Evolutionary conservation across 495 filamentous ascomycete genomes (phyloP), one percentile per base, ranked within the genome.

Genomic region (Stereocaulon alpinum): DNA sequence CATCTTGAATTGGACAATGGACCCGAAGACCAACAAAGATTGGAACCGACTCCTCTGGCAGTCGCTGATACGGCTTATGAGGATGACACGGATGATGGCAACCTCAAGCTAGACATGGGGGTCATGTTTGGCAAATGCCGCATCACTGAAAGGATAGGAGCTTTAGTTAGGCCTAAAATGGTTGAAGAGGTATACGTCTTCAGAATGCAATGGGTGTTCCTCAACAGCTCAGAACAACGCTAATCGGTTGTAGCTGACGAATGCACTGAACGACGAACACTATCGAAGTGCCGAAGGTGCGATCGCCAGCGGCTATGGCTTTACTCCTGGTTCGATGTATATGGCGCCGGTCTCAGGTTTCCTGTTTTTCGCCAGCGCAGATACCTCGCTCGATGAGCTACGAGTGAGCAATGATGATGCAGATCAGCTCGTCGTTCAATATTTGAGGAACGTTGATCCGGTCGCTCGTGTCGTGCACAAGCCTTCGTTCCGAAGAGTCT

Each of bases 91-190:
- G 63, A 63, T 52, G 79, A 80, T 44, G 72, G 69, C 6, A 76
- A 80, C 45, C 75, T 67, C 85, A n/a, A 74, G n/a, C 29, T 84
- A 55, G 86, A 89, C 64, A 69, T 89, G 24, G 86, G 86, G 4
- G 76, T 89, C 44, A 76, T 77, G 60, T 71, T 89, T 50, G 85
- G 86, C 9, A 83, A 78, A 57, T 81, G 86, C 77, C 76, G 83
- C 55, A 83, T 89, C 43, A 86, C 81, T 1, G 86, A 89, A 66
- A 76, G 85, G 20, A 82, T 88, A 65, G 86, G 86, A n/a, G 71
- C 72, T 2, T 69, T 69, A 41, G 70, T 74, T 3, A 65, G 74
- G 40, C 75, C 85, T 15, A 77, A 82, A 59, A 76, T 88, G 55
- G 73, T 77, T 3, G 82, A 86, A 70, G 84, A 87, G 74, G 79